Evolutionary conservation across 2,329 filamentous ascomycete genomes (phyloP).

Genomic region (Nemania abortiva): DNA sequence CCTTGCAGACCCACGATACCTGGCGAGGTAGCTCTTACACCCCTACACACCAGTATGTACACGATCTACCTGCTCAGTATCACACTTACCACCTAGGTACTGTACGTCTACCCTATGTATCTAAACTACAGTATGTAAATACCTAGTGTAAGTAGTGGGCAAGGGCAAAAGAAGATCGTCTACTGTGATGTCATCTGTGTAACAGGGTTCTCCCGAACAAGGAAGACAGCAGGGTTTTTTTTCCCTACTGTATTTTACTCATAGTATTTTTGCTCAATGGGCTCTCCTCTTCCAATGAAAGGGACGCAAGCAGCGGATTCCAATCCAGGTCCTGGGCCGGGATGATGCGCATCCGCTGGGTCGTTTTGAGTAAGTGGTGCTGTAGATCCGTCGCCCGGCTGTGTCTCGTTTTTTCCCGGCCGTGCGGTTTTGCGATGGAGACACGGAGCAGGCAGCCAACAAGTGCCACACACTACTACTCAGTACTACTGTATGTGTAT

Average conservation of each 20-base stretch:
- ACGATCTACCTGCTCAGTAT: background rate
- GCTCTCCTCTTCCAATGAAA: background rate
- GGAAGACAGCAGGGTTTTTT: conserved; percentile 21
- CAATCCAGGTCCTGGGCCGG: conserved; percentile 5
- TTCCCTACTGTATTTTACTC: background rate
- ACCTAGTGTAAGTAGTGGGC: background rate
- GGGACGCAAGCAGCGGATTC: background rate
- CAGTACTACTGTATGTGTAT: too few species aligned
- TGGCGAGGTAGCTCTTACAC: too few species aligned
- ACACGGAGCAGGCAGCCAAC: background rate
- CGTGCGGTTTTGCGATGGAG: background rate
- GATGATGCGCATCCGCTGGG: conserved; percentile 13
- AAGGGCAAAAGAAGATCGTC: conserved; percentile 9
- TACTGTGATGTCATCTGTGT: conserved; percentile 34
- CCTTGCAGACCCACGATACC: too few species aligned
- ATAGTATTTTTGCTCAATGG: background rate
- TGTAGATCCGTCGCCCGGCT: conserved; percentile 14
- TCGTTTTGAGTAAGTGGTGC: conserved; percentile 23
- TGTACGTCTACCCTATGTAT: background rate
- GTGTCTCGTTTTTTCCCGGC: background rate
- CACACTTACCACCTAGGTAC: background rate
- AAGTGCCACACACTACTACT: background rate
- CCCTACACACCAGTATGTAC: too few species aligned
- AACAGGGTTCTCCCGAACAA: conserved; percentile 27
- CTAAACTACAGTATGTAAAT: background rate